Evolutionary conservation across 371 early-diverging fungal genomes (phyloP).

Genomic region (Parasitella parasitica): DNA sequence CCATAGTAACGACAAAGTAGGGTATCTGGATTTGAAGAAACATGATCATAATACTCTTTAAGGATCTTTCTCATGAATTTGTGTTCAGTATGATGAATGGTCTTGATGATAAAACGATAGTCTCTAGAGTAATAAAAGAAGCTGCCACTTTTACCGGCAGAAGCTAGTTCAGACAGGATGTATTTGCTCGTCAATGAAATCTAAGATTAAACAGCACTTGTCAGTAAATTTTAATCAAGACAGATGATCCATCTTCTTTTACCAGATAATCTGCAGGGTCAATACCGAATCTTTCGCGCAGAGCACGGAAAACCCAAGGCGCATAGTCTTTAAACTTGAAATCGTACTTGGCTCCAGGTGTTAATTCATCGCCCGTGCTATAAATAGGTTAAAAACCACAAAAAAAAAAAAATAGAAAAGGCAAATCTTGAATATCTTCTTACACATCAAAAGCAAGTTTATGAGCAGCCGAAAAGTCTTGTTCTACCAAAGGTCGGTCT

Average conservation of each 20-base stretch:
- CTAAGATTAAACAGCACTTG: conserved; percentile 48
- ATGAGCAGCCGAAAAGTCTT: conserved; percentile 83
- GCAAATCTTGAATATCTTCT: no score
- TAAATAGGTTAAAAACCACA: background rate
- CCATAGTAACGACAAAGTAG: conserved; percentile 94
- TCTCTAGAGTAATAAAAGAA: conserved; percentile 97
- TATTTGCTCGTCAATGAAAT: conserved; percentile 94
- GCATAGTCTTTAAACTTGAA: conserved; percentile 98
- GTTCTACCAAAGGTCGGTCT: conserved; percentile 61
- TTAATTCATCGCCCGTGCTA: conserved; percentile 86
- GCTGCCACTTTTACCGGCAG: conserved; percentile 93
- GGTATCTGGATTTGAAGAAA: conserved; percentile 88
- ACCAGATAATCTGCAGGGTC: conserved; percentile 91
- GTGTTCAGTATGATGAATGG: conserved; percentile 93
- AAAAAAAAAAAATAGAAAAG: background rate
- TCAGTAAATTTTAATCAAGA: background rate
- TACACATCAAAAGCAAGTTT: conserved; percentile 91
- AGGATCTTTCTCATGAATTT: conserved; percentile 86
- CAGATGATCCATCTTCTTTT: conserved; percentile 2
- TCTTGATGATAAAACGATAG: conserved; percentile 97
- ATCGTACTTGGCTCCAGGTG: conserved; percentile 88
- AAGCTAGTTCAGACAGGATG: conserved; percentile 90
- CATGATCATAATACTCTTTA: conserved; percentile 84
- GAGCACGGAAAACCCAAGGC: conserved; percentile 88
- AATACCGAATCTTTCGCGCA: conserved; percentile 81